phyloP scores from a whole-genome alignment of 768 basidiomycete genomes.

The Trametes punicea region DNA sequence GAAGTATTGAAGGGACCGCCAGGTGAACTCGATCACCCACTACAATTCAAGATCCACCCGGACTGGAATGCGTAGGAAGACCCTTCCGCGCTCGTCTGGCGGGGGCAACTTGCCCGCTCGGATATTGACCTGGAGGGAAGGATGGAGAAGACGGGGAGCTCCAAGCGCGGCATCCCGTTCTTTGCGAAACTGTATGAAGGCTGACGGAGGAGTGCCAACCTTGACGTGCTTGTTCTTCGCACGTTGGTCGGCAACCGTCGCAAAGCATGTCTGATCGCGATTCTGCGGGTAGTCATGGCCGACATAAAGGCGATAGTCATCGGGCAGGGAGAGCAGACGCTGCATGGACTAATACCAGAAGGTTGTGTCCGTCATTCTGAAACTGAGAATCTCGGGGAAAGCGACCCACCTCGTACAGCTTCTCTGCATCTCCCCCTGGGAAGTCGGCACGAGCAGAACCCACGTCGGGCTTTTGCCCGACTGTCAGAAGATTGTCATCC shows the following conservation, averaged over 20 bases:
- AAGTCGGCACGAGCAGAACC: conserved; percentile 39
- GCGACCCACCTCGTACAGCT: conserved; percentile 31
- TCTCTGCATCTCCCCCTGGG: conserved; percentile 36
- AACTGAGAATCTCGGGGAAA: conserved; percentile 5
- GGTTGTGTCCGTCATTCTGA: background rate
- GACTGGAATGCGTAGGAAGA: conserved; percentile 28
- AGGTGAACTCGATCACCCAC: background rate
- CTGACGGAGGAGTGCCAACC: conserved; percentile 26
- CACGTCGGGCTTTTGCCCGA: conserved; percentile 35
- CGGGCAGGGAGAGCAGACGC: conserved; percentile 33
- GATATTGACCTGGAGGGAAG: conserved; percentile 37
- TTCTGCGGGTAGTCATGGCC: conserved; percentile 39
- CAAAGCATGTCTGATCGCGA: conserved; percentile 27
- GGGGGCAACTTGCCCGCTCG: conserved; percentile 34
- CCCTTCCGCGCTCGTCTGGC: conserved; percentile 25
- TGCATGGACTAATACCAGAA: conserved; percentile 34
- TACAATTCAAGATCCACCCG: conserved; percentile 11
- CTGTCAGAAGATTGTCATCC: too few species aligned
- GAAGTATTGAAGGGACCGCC: background rate
- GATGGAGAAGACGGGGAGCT: conserved; percentile 35
- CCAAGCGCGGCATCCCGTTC: conserved; percentile 33
- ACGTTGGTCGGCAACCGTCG: conserved; percentile 35
- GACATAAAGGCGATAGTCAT: conserved; percentile 34
- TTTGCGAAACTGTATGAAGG: conserved; percentile 32
- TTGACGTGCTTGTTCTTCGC: conserved; percentile 31